phyloP scores from a whole-genome alignment of 1,139 yeast species.

The Zygosaccharomyces pseudobailii region DNA sequence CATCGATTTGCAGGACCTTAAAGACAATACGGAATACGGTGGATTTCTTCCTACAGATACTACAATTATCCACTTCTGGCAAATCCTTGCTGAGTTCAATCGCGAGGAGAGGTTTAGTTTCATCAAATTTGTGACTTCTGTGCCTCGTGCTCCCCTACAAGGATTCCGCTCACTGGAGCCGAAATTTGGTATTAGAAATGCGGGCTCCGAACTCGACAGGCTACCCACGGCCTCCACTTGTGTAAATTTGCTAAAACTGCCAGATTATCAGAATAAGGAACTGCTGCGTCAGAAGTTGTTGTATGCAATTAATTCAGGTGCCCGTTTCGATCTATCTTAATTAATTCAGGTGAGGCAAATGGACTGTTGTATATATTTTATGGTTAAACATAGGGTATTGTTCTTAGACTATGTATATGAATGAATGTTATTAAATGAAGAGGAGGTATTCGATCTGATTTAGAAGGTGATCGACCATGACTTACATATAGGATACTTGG shows the following conservation, averaged over 20 bases:
- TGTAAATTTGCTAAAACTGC: conserved; percentile 78
- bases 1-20: conserved; percentile 67
- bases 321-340: conserved; percentile 79
- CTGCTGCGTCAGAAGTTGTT: conserved; percentile 57
- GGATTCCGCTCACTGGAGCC: conserved; percentile 80
- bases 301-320: conserved; percentile 72
- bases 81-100: conserved; percentile 63
- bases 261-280: conserved; percentile 66
- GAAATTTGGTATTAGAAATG: conserved; percentile 70
- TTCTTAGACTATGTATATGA: neutral
- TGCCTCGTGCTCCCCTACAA: conserved; percentile 81
- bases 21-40: conserved; percentile 56
- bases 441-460: neutral
- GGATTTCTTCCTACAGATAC: conserved; percentile 57
- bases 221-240: conserved; percentile 94
- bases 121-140: conserved; percentile 84
- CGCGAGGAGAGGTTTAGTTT: conserved; percentile 57
- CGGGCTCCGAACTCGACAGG: conserved; percentile 52
- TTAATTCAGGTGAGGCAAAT: neutral
- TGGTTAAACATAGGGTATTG: neutral
- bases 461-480: neutral
- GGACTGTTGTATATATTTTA: neutral
- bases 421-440: no score
- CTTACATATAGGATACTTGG: no score
- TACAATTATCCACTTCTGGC: conserved; percentile 68